Percentiles rank a stretch among this genome's conserved stretches.
phyloP scores from a whole-genome alignment of 2,329 filamentous ascomycete genomes.

The Dryadomyces sulphureus region DNA sequence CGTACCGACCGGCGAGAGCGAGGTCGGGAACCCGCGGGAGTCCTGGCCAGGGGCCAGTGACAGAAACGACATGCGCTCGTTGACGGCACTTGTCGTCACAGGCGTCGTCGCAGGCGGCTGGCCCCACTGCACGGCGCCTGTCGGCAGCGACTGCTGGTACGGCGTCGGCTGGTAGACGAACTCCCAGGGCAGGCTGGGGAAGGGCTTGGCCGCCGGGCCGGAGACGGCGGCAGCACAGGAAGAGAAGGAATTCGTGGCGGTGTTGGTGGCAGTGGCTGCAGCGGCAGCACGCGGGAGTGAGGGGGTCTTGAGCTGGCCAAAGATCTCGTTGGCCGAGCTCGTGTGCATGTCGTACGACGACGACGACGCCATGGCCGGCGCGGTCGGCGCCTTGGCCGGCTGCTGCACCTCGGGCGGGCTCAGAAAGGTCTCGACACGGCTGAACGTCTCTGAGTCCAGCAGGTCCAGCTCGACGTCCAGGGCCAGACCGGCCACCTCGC shows the following conservation, averaged over 20 bases:
- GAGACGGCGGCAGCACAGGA: too few relatives aligned
- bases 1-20: slow-evolving; percentile 8
- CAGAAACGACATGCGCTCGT: background rate
- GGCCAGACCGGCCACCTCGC: background rate
- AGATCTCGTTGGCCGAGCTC: slow-evolving; percentile 33
- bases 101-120: background rate
- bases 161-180: slow-evolving; percentile 4
- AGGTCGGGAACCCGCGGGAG: slow-evolving; percentile 10
- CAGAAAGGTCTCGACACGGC: slow-evolving; percentile 34
- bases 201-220: slow-evolving; percentile 18
- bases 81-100: background rate
- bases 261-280: background rate
- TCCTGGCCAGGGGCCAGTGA: background rate
- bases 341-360: slow-evolving; percentile 42
- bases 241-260: too few relatives aligned
- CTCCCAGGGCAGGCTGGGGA: slow-evolving; percentile 33
- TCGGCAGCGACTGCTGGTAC: background rate
- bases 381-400: background rate
- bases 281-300: slow-evolving; percentile 8
- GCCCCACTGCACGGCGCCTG: background rate
- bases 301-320: slow-evolving; percentile 24
- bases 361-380: slow-evolving; percentile 9
- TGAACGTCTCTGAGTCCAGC: slow-evolving; percentile 26
- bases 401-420: slow-evolving; percentile 23
- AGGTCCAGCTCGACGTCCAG: slow-evolving; percentile 7